A percentile compares a stretch with the other conserved stretches of the same genome.
Evolutionary conservation across 768 basidiomycete genomes (phyloP).

Genomic region (Tulasnella sp.): DNA sequence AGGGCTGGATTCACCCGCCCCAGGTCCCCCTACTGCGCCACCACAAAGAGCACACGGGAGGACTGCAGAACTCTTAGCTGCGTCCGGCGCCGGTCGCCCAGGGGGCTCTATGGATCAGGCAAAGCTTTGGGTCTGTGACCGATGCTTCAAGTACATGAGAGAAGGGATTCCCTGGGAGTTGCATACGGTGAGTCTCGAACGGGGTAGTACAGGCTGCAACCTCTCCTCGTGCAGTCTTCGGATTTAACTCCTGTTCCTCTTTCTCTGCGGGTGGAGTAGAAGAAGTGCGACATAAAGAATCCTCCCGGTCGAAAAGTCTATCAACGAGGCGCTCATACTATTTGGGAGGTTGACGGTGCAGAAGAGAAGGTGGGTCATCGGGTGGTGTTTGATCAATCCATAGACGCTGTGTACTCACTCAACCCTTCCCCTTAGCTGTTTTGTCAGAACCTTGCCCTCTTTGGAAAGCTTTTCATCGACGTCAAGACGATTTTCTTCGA

Average conservation of each 20-base stretch:
- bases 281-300: conserved; percentile 58
- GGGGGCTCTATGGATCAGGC: conserved; percentile 40
- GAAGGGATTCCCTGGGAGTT: conserved; percentile 62
- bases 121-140: conserved; percentile 76
- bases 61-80: conserved; percentile 67
- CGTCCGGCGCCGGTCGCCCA: conserved; percentile 51
- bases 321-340: conserved; percentile 78
- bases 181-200: too few relatives aligned
- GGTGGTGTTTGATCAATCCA: neutral
- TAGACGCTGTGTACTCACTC: too few relatives aligned
- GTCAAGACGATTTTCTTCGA: conserved; percentile 95
- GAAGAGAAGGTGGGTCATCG: conserved; percentile 60
- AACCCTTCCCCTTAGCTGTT: conserved; percentile 61
- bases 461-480: conserved; percentile 97
- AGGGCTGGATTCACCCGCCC: neutral
- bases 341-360: conserved; percentile 95
- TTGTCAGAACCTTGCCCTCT: conserved; percentile 92
- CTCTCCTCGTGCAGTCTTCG: too few relatives aligned
- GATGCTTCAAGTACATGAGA: conserved; percentile 96
- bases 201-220: too few relatives aligned
- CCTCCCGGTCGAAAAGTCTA: conserved; percentile 92
- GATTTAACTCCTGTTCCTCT: conserved; percentile 37
- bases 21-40: conserved; percentile 42
- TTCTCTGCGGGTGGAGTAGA: conserved; percentile 43
- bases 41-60: conserved; percentile 61